Evolutionary conservation across 495 filamentous ascomycete genomes (phyloP), one percentile per base, ranked within the genome.

Genomic region (Achaetomiella virescens): DNA sequence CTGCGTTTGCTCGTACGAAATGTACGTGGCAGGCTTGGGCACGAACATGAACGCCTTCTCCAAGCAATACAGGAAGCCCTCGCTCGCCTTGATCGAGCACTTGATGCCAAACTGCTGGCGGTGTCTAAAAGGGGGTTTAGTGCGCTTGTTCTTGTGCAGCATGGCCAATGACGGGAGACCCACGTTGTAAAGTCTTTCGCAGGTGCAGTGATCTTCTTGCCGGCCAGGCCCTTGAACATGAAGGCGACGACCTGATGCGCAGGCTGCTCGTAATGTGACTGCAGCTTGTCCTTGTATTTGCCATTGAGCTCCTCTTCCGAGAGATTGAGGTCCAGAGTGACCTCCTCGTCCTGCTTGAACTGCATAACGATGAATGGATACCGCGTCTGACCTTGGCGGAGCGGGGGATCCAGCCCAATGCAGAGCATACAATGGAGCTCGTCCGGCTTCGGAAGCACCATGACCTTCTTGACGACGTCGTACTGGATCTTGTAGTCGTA

Each of bases 401-500:
- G 81, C 21, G 95, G 95, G 21, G 95, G 95, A 64, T 99, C 95
- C 42, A 99, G 79, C 49, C 95, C 95, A 56, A 99, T 85, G 54
- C 91, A 91, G 59, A 97, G 91, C 72, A 99, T 86, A 46, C 83
- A 89, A 66, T 99, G 95, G 21, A 92, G 75, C 44, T 99, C 95
- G 71, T 99, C 95, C 9, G 93, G 91, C 75, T 97, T 99, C 6
- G 95, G 95, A 6, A 99, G 84, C 51, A 96, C 78, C 82, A 99
- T 95, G 71, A 97, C 97, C 72, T 97, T 97, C 77, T 99, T 99
- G 75, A 97, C 89, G 33, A 84, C 80, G 33, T 96, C 88, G 68
- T 96, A 99, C 73, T 96, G 90, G 58, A 99, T 96, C 79, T 99
- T 99, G 82, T 99, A 99, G 77, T 97, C 95, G 79, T 99, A 99